These are phyloP conservation scores for Leccinum obscurum DNA, from an alignment of 768 basidiomycete species.

Conservation along the genomic window DNA sequence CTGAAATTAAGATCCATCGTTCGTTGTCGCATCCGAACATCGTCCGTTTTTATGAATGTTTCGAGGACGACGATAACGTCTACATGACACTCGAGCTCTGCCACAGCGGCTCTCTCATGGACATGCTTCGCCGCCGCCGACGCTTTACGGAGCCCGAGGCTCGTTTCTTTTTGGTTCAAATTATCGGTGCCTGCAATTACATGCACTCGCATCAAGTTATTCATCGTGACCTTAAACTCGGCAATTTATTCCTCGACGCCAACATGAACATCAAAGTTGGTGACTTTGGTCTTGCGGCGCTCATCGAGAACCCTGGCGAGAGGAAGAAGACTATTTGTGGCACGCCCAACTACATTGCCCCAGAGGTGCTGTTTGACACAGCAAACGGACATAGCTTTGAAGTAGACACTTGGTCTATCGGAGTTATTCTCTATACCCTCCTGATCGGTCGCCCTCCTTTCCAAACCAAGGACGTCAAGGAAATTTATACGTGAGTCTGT, in stretches of 20 bases:
- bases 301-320: constrained; percentile 95
- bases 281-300: constrained; percentile 94
- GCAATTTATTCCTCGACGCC: constrained; percentile 88
- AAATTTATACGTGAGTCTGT: constrained; percentile 81
- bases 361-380: constrained; percentile 94
- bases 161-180: constrained; percentile 90
- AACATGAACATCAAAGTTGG: constrained; percentile 97
- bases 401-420: constrained; percentile 97
- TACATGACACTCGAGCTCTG: constrained; percentile 98
- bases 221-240: constrained; percentile 95
- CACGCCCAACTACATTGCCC: constrained; percentile 98
- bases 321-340: constrained; percentile 99
- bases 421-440: constrained; percentile 95
- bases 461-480: constrained; percentile 97
- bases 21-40: constrained; percentile 91
- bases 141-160: constrained; percentile 92
- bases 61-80: constrained; percentile 93
- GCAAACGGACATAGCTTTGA: constrained; percentile 97
- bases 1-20: constrained; percentile 97
- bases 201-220: constrained; percentile 98
- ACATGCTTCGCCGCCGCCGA: constrained; percentile 58
- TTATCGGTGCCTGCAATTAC: constrained; percentile 95
- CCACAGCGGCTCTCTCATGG: constrained; percentile 86
- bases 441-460: constrained; percentile 95
- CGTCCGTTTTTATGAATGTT: constrained; percentile 89